Conservation (phyloP, 176 grass and related monocot genomes). For the Juncus inflexus region DNA sequence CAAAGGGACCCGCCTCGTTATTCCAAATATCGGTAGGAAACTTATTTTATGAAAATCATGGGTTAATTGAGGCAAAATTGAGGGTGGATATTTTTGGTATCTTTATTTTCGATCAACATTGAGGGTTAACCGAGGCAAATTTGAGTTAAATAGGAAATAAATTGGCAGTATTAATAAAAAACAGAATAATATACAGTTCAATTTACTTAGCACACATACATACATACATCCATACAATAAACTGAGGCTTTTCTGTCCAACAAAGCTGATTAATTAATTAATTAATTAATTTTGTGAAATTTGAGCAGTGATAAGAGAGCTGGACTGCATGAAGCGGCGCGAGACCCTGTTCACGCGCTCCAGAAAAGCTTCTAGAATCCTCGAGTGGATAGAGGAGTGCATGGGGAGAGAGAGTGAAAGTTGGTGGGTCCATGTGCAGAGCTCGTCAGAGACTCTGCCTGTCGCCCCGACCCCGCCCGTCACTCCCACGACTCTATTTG, state of each 20-base stretch:
- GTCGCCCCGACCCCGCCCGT: slow-evolving; percentile 74
- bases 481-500: slow-evolving; percentile 44
- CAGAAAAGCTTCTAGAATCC: slow-evolving; percentile 58
- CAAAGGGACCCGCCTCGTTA: slow-evolving; percentile 70
- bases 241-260: neutral
- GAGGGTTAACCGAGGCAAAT: no score
- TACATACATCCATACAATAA: no score
- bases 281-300: neutral
- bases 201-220: no score
- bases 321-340: slow-evolving; percentile 64
- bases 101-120: no score
- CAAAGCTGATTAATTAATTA: slow-evolving; percentile 9
- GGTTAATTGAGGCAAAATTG: no score
- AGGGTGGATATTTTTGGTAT: no score
- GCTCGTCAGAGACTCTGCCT: slow-evolving; percentile 53
- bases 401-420: slow-evolving; percentile 54
- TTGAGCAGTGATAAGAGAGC: slow-evolving; percentile 71
- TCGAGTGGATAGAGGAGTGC: slow-evolving; percentile 85
- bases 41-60: no score
- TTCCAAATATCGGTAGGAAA: slow-evolving; percentile 85
- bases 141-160: no score
- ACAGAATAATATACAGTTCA: no score
- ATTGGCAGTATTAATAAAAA: no score
- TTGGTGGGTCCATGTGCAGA: slow-evolving; percentile 93
- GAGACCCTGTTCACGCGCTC: slow-evolving; percentile 57